phyloP scores from a whole-genome alignment of 805 yeast species.

The Yarrowia deformans region DNA sequence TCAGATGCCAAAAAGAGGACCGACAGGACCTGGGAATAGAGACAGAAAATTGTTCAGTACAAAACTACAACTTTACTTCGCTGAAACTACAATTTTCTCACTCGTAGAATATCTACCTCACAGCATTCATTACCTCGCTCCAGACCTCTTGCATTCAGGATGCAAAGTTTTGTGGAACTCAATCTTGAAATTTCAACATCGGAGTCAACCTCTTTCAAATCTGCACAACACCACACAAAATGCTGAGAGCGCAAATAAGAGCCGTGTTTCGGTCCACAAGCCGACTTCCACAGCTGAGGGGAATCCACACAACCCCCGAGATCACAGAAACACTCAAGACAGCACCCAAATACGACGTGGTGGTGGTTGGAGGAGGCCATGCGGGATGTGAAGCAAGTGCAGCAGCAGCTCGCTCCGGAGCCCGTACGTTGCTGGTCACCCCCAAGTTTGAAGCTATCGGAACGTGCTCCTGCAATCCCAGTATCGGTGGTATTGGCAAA shows the following conservation, averaged over 20 bases:
- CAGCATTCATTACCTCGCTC: no score
- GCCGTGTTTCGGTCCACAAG: background rate
- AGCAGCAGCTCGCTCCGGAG: constrained; percentile 87
- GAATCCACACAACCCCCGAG: constrained; percentile 17
- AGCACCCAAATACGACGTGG: constrained; percentile 59
- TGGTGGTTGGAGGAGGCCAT: constrained; percentile 97
- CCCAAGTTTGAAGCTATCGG: constrained; percentile 82
- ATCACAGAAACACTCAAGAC: constrained; percentile 30
- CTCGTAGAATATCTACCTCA: no score
- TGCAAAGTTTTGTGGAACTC: constrained; percentile 1
- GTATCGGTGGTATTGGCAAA: constrained; percentile 98
- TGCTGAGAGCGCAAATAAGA: constrained; percentile 15
- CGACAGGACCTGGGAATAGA: no score
- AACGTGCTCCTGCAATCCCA: constrained; percentile 95
- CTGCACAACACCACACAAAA: background rate
- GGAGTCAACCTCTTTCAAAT: background rate
- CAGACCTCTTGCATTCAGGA: background rate
- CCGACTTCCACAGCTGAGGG: background rate
- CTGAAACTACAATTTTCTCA: no score
- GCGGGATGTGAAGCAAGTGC: constrained; percentile 99
- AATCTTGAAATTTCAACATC: constrained; percentile 23
- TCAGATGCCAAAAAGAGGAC: no score
- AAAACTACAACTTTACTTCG: no score
- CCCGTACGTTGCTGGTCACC: constrained; percentile 73
- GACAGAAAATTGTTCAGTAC: no score